Evolutionary conservation across 2,329 filamentous ascomycete genomes (phyloP).

Genomic region (Aspergillus brunneoviolaceus): DNA sequence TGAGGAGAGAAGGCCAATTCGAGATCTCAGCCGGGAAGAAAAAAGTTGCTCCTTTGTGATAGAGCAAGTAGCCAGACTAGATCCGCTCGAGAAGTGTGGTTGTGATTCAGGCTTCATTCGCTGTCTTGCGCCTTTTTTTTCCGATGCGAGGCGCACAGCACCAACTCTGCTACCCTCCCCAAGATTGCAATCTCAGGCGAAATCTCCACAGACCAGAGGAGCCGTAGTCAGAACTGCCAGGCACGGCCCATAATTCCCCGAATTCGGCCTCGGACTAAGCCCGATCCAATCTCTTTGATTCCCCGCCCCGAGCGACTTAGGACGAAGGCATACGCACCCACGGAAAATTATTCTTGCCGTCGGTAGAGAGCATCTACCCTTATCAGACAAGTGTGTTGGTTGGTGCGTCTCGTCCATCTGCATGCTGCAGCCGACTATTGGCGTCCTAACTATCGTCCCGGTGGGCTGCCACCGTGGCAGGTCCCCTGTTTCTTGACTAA

Average conservation of each 20-base stretch:
- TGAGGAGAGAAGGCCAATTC: background rate
- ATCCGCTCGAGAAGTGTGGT: too few relatives aligned
- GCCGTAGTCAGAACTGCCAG: background rate
- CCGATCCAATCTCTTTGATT: background rate
- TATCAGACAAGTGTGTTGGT: background rate
- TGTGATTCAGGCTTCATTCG: background rate
- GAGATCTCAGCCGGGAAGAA: background rate
- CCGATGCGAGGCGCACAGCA: background rate
- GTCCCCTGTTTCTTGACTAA: background rate
- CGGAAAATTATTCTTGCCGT: background rate
- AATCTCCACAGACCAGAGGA: background rate
- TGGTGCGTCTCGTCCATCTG: background rate
- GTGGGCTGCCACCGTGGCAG: background rate
- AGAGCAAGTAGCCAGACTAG: too few relatives aligned
- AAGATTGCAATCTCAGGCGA: background rate
- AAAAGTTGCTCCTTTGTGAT: too few relatives aligned
- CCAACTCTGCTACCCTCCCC: background rate
- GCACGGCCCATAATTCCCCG: slow-evolving; percentile 3
- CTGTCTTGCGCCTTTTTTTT: background rate
- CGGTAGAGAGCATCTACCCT: background rate
- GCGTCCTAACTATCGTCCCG: background rate
- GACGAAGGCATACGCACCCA: background rate
- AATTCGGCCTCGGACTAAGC: slow-evolving; percentile 3
- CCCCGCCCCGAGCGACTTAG: background rate
- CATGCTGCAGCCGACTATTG: background rate